Evolutionary conservation across 2,329 filamentous ascomycete species (phyloP).

Genomic region (Helminthosporium solani): DNA sequence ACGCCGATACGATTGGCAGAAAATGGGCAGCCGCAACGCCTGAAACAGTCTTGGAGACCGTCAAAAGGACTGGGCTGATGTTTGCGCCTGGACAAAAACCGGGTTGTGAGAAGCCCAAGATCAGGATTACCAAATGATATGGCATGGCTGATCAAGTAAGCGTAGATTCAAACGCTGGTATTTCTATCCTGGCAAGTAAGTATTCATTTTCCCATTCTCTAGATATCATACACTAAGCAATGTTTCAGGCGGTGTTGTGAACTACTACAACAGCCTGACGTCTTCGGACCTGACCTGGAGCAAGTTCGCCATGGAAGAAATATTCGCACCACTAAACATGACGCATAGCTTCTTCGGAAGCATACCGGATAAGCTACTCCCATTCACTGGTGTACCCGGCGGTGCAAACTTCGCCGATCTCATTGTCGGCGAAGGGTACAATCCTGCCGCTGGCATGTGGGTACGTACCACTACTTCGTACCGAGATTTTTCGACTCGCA

Average conservation of each 20-base stretch:
- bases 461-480: slow-evolving; percentile 8
- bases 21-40: slow-evolving; percentile 24
- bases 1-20: slow-evolving; percentile 26
- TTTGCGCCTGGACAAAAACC: slow-evolving; percentile 33
- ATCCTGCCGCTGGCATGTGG: slow-evolving; percentile 36
- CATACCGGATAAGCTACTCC: slow-evolving; percentile 19
- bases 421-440: slow-evolving; percentile 29
- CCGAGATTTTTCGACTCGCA: neutral
- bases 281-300: slow-evolving; percentile 22
- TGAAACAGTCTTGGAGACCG: slow-evolving; percentile 19
- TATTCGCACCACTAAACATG: slow-evolving; percentile 28
- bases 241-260: slow-evolving; percentile 19
- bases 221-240: neutral
- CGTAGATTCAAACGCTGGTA: slow-evolving; percentile 28
- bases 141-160: neutral
- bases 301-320: slow-evolving; percentile 18
- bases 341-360: slow-evolving; percentile 28
- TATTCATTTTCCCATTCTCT: neutral
- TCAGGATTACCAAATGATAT: neutral
- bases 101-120: slow-evolving; percentile 14
- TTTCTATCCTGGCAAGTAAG: slow-evolving; percentile 27
- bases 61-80: slow-evolving; percentile 25
- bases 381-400: slow-evolving; percentile 25
- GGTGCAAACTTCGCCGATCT: slow-evolving; percentile 30
- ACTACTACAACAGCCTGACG: slow-evolving; percentile 26